phyloP scores from a whole-genome alignment of 306 rosid species.

The Senna siamea region DNA sequence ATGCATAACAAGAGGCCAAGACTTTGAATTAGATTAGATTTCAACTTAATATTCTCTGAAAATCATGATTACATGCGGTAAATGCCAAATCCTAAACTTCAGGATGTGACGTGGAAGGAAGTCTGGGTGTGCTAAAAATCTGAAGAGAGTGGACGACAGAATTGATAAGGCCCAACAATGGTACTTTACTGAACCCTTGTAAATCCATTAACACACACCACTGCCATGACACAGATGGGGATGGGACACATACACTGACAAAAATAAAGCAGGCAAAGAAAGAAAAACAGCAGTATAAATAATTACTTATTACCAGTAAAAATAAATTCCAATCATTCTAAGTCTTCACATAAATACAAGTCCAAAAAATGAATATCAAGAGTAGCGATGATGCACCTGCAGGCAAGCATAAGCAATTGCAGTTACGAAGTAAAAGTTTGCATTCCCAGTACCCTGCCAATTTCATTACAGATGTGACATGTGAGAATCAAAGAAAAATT shows the following conservation, averaged over 20 bases:
- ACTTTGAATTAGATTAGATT: background rate
- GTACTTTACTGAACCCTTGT: constrained; percentile 4
- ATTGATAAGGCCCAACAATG: constrained; percentile 22
- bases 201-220: background rate
- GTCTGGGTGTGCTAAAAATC: constrained; percentile 14
- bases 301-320: background rate
- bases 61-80: constrained; percentile 13
- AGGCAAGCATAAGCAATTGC: constrained; percentile 87
- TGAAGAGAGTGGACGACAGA: constrained; percentile 5
- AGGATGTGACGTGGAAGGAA: background rate
- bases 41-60: background rate
- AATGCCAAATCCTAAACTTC: background rate
- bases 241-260: background rate
- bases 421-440: constrained; percentile 91
- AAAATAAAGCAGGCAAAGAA: background rate
- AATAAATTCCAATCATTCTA: background rate
- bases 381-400: constrained; percentile 61
- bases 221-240: background rate
- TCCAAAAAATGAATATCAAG: constrained; percentile 18
- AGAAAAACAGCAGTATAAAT: background rate
- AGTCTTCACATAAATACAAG: background rate
- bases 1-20: constrained; percentile 5
- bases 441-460: constrained; percentile 95
- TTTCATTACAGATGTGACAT: constrained; percentile 43
- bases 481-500: constrained; percentile 34